A percentile compares a stretch with the other conserved stretches of the same genome.
Evolutionary conservation across 1,284 basidiomycete species (phyloP).

Genomic region (Tilletia setariae): DNA sequence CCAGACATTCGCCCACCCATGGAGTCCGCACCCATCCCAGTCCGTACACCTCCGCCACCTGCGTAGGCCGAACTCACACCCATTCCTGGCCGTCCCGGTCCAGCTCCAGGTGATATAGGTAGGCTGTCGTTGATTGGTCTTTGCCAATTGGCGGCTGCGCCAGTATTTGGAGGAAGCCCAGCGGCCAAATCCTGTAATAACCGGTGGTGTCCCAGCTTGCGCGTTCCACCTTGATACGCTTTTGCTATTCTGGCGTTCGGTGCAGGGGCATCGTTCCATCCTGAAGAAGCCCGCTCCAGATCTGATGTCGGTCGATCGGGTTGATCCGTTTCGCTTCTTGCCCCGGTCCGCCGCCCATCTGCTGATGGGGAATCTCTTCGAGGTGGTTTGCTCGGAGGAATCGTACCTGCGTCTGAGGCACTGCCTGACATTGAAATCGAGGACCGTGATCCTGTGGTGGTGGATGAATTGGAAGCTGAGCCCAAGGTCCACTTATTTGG

Average conservation of each 20-base stretch:
- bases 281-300: constrained; percentile 22
- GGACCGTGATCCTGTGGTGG: not conserved
- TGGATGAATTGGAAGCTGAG: not conserved
- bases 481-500: constrained; percentile 43
- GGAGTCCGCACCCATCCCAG: no score
- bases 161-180: constrained; percentile 43
- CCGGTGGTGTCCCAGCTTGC: constrained; percentile 30
- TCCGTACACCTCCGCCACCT: no score
- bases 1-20: not conserved
- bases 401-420: not conserved
- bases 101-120: constrained; percentile 23
- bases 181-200: constrained; percentile 44
- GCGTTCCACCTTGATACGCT: constrained; percentile 32
- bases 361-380: no score
- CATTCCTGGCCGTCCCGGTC: not conserved
- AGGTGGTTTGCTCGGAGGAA: not conserved
- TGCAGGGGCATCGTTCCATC: constrained; percentile 44
- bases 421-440: not conserved
- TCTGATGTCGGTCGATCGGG: not conserved
- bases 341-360: no score
- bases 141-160: constrained; percentile 49
- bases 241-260: constrained; percentile 33
- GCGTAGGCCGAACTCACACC: not conserved
- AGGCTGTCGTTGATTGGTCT: constrained; percentile 47
- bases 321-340: no score